A percentile compares a stretch with the other conserved stretches of the same genome.
Conservation (phyloP, 345 rosid genomes). For the Acer campestre region DNA sequence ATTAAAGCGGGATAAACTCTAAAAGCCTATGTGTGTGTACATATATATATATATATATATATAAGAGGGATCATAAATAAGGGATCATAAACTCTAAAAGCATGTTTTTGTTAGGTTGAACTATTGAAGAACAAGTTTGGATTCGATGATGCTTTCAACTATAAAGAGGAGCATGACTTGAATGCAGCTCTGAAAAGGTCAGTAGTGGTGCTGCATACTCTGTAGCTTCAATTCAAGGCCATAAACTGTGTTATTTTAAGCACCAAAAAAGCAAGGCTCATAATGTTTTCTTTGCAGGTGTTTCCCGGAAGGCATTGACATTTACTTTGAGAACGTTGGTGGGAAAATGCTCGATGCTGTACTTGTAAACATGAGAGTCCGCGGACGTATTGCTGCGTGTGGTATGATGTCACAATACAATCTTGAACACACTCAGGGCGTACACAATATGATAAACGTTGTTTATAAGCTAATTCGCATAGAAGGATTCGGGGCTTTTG, state of each 20-base stretch:
- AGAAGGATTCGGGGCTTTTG: constrained; percentile 16
- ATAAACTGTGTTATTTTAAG: too few relatives aligned
- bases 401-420: constrained; percentile 11
- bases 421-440: background rate
- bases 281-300: background rate
- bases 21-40: too few relatives aligned
- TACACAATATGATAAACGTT: constrained; percentile 11
- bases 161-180: constrained; percentile 30
- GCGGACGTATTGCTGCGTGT: background rate
- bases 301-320: constrained; percentile 16
- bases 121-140: constrained; percentile 35
- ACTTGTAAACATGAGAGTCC: constrained; percentile 6
- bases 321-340: constrained; percentile 14
- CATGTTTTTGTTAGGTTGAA: constrained; percentile 21
- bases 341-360: constrained; percentile 11
- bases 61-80: too few relatives aligned
- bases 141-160: constrained; percentile 42
- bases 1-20: background rate
- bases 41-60: too few relatives aligned
- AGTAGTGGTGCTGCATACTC: background rate
- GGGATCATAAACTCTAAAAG: too few relatives aligned
- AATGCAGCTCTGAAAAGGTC: constrained; percentile 38
- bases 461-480: constrained; percentile 18
- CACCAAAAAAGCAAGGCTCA: background rate
- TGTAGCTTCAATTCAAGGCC: background rate